Evolutionary conservation across 208 protist species (phyloP).

Genomic region (Naegleria lovaniensis): DNA sequence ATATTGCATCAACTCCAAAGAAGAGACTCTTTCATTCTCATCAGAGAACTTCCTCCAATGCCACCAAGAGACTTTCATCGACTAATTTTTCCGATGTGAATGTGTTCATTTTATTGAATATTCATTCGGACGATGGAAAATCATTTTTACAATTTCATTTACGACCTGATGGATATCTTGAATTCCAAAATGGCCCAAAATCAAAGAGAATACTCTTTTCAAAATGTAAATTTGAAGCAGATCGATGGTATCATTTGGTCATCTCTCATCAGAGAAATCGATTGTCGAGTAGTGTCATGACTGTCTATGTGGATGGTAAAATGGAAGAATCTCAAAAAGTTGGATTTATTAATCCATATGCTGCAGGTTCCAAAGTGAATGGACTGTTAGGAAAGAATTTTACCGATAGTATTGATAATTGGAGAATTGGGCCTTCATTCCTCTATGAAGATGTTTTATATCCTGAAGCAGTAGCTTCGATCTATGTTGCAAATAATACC

Average conservation of each 20-base stretch:
- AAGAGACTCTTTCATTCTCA: neutral
- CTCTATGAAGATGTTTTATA: constrained; percentile 15
- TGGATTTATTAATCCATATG: neutral
- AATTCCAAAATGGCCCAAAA: constrained; percentile 4
- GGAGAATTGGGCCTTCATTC: neutral
- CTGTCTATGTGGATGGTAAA: neutral
- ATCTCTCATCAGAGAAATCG: constrained; percentile 7
- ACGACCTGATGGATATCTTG: neutral
- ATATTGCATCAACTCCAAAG: neutral
- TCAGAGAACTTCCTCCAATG: neutral
- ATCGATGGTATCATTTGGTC: neutral
- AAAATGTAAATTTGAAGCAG: neutral
- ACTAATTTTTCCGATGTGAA: neutral
- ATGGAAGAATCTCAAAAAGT: constrained; percentile 5
- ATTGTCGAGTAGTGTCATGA: neutral
- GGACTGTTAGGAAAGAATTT: neutral
- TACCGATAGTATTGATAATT: neutral
- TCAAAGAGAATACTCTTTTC: neutral
- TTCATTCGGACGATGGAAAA: neutral
- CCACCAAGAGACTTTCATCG: neutral
- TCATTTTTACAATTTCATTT: neutral
- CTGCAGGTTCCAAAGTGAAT: too few species aligned
- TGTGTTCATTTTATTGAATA: neutral
- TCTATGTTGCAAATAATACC: neutral
- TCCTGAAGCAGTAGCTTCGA: neutral